phyloP scores from a whole-genome alignment of 768 basidiomycete species.

The Pleurotus citrinopileatus region DNA sequence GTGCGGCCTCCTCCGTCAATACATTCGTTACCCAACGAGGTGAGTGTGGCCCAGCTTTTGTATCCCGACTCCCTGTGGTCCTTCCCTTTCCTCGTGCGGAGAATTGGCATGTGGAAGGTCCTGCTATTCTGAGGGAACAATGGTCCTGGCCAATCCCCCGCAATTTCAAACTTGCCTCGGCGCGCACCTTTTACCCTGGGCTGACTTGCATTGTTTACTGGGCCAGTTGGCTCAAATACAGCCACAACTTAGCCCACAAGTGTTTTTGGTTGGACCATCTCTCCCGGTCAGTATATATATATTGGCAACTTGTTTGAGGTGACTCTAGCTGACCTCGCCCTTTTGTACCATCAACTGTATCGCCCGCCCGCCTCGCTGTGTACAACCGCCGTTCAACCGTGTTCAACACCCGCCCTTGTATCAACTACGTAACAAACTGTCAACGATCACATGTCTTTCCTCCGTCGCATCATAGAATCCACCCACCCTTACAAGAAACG shows the following conservation, averaged over 20 bases:
- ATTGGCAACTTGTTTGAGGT: conserved; percentile 4
- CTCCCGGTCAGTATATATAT: conserved; percentile 10
- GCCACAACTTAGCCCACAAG: conserved; percentile 19
- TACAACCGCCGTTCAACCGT: conserved; percentile 4
- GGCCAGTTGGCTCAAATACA: conserved; percentile 28
- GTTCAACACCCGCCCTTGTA: conserved; percentile 15
- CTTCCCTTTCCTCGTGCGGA: not conserved
- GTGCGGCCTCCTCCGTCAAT: conserved; percentile 71
- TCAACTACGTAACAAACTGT: conserved; percentile 17
- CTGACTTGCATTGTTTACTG: conserved; percentile 29
- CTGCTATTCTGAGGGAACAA: conserved; percentile 19
- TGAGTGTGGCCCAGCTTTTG: conserved; percentile 17
- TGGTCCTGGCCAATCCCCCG: conserved; percentile 14
- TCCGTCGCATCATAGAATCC: conserved; percentile 39
- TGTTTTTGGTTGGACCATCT: conserved; percentile 18
- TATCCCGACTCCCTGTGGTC: not conserved
- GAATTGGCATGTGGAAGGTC: not conserved
- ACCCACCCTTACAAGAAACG: conserved; percentile 42
- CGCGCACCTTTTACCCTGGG: conserved; percentile 2
- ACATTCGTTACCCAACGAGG: conserved; percentile 59
- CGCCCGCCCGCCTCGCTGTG: not conserved
- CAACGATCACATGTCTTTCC: conserved; percentile 29
- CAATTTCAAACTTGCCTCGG: conserved; percentile 20
- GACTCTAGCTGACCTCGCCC: not conserved
- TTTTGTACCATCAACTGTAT: conserved; percentile 4